Conservation (phyloP, 2,329 filamentous ascomycete species). For the Beauveria pseudobassiana region DNA sequence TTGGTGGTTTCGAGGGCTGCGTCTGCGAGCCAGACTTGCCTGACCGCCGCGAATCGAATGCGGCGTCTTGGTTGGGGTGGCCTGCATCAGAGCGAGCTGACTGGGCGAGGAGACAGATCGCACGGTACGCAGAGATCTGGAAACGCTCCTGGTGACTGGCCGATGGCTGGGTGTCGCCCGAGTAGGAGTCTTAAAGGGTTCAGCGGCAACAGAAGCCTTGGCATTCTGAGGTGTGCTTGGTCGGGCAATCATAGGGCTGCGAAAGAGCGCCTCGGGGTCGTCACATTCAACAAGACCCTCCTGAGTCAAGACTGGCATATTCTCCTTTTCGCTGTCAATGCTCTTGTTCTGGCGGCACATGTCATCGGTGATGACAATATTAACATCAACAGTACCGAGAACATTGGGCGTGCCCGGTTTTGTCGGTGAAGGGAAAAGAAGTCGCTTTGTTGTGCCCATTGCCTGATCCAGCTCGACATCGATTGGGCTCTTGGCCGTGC, state of each 20-base stretch:
- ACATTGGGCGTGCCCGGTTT: slow-evolving; percentile 56
- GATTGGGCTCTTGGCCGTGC: slow-evolving; percentile 51
- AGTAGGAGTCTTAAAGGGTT: slow-evolving; percentile 54
- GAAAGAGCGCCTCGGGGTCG: slow-evolving; percentile 59
- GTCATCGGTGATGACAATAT: slow-evolving; percentile 39
- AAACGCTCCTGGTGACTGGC: slow-evolving; percentile 54
- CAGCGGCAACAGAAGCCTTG: slow-evolving; percentile 30
- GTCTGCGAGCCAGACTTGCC: slow-evolving; percentile 30
- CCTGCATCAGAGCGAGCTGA: slow-evolving; percentile 34
- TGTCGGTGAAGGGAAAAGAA: slow-evolving; percentile 71
- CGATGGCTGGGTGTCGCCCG: slow-evolving; percentile 54
- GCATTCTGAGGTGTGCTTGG: slow-evolving; percentile 46
- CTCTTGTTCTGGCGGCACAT: slow-evolving; percentile 31
- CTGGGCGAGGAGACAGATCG: slow-evolving; percentile 37
- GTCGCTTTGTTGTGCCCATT: slow-evolving; percentile 53
- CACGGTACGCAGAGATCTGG: slow-evolving; percentile 45
- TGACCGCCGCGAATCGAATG: slow-evolving; percentile 20
- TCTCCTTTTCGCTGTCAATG: slow-evolving; percentile 35
- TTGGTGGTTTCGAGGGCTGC: slow-evolving; percentile 35
- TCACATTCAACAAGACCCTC: slow-evolving; percentile 29
- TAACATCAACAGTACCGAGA: slow-evolving; percentile 50
- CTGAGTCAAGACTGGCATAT: slow-evolving; percentile 36
- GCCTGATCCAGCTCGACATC: slow-evolving; percentile 40
- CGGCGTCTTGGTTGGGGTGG: slow-evolving; percentile 42
- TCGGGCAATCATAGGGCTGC: slow-evolving; percentile 40